Base-by-base conservation (phyloP, 208 protist species). In the Novymonas esmeraldas region DNA sequence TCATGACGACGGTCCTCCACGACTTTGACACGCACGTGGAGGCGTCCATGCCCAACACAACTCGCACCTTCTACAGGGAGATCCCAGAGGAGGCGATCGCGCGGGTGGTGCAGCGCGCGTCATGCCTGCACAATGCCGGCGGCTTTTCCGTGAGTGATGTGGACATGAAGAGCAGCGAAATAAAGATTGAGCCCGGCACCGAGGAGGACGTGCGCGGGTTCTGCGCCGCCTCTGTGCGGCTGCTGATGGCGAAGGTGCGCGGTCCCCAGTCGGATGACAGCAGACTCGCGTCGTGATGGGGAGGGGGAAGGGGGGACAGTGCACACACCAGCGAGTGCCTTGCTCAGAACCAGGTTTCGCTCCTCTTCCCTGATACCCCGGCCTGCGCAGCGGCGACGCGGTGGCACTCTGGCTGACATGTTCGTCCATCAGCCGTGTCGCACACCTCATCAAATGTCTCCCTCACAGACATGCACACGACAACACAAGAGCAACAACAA, bases 141-240 rank as follows among this genome's bases (percentile, higher is more conserved):
- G 91, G 64, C 1, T 93, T 94, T 68, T 82, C 91, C 14, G 80
- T 94, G 14, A 88, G 94, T 63, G 86, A 96, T 57, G 76, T 66
- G 24, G 87, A 94, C 29, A 79, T 96, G 72, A 63, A 75, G 28
- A 41, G 65, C 5, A 45, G 52, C 64, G 71, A 81, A 64, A 63
- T 79, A 9, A 61, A 60, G 20, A 82, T 91, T 51, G 81, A 91
- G 20, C 75, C 76, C 20, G 81, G 81, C 1, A 80, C 69, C 4
- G 59, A 76, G 50, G 81, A 84, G 29, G 81, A 87, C 33, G 85
- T 91, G 13, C 65, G 80, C 38, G 85, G 85, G 6, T 79, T 91
- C 45, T 83, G 70, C 50, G 73, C 58, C 16, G 28, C 36, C 0
- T 49, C 77, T 10, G 60, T 84, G 13, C 48, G 16, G 18, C 41